A percentile compares a stretch with the other conserved stretches of the same genome.
Conservation (phyloP, 2,329 filamentous ascomycete species). For the Aspergillus ochraceoroseus region DNA sequence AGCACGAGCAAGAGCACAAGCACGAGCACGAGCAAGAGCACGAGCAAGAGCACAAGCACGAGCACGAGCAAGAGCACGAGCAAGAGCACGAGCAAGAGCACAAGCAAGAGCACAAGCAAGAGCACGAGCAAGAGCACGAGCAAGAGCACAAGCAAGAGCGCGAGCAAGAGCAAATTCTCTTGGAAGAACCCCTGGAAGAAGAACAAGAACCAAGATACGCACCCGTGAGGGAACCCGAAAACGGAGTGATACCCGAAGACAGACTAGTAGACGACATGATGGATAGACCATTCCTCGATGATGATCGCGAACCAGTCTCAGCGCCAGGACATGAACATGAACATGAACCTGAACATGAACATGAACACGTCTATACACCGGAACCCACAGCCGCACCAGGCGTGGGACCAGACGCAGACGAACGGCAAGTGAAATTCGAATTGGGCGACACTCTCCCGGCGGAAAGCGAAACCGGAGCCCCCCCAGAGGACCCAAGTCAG, state of each 20-base stretch:
- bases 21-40: not conserved
- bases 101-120: not conserved
- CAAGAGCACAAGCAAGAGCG: not conserved
- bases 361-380: too few relatives aligned
- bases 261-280: not conserved
- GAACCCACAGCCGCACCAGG: too few relatives aligned
- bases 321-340: too few relatives aligned
- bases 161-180: not conserved
- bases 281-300: not conserved
- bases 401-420: too few relatives aligned
- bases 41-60: not conserved
- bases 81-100: not conserved
- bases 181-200: not conserved
- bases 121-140: not conserved
- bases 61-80: not conserved
- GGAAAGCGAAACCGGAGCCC: too few relatives aligned
- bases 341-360: too few relatives aligned
- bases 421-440: too few relatives aligned
- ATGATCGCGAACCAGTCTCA: not conserved
- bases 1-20: not conserved
- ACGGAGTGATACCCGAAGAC: constrained; percentile 1
- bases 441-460: too few relatives aligned
- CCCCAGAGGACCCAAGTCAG: not conserved
- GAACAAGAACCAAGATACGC: not conserved
- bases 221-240: constrained; percentile 1